phyloP scores from a whole-genome alignment of 305 asterid species.

The Striga hermonthica region DNA sequence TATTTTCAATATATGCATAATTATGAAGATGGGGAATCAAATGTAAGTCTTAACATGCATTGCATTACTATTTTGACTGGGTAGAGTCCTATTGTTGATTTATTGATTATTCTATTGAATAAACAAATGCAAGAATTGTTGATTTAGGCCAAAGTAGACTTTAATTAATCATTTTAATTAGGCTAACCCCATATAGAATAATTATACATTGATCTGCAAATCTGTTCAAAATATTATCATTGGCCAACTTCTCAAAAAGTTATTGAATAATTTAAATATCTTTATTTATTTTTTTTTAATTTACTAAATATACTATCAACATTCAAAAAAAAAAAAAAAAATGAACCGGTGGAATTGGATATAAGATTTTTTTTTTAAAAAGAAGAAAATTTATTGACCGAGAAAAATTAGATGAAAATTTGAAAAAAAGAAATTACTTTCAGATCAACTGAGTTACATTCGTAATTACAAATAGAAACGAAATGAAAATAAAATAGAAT shows the following conservation, averaged over 20 bases:
- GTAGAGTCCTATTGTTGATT: no score
- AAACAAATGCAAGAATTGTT: neutral
- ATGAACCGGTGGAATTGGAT: no score
- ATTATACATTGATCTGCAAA: neutral
- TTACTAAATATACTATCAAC: neutral
- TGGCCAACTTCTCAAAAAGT: slow-evolving; percentile 6
- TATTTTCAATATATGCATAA: no score
- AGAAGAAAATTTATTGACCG: no score
- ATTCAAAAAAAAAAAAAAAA: no score
- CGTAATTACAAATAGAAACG: no score
- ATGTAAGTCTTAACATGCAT: neutral
- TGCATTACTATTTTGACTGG: slow-evolving; percentile 14
- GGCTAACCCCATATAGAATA: neutral
- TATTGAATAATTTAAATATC: neutral
- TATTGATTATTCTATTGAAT: no score
- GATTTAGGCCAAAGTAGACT: neutral
- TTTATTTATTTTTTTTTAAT: neutral
- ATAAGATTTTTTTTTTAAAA: no score
- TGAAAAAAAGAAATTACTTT: no score
- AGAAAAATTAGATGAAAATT: no score
- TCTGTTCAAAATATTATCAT: neutral
- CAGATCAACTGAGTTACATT: no score
- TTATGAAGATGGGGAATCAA: neutral
- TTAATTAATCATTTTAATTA: slow-evolving; percentile 1
- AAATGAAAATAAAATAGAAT: no score